Conservation (phyloP, 2,329 filamentous ascomycete genomes). For the Nigrospora sphaerica region DNA sequence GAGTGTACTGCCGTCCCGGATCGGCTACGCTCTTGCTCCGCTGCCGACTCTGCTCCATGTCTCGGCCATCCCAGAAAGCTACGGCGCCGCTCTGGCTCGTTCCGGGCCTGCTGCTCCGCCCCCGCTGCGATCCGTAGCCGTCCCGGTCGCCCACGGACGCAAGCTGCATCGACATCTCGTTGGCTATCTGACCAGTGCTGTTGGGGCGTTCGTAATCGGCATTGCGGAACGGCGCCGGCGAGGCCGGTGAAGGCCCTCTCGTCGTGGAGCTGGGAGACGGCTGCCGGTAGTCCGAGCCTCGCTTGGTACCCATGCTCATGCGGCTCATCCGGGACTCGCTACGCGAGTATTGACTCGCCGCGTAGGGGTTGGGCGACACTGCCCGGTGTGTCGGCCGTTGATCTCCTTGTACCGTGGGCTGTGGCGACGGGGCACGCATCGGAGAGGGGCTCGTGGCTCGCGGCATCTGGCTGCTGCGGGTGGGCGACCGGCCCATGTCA, state of each 20-base stretch:
- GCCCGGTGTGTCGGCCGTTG: slow-evolving; percentile 28
- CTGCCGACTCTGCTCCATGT: slow-evolving; percentile 37
- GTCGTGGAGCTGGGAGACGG: slow-evolving; percentile 32
- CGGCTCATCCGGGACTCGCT: slow-evolving; percentile 24
- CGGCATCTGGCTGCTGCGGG: slow-evolving; percentile 38
- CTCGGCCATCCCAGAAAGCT: slow-evolving; percentile 48
- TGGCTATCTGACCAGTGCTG: slow-evolving; percentile 38
- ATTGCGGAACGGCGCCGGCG: slow-evolving; percentile 37
- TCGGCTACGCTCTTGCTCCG: slow-evolving; percentile 85
- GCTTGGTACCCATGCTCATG: too few relatives aligned
- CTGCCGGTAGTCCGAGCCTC: too few relatives aligned
- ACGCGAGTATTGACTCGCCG: slow-evolving; percentile 15
- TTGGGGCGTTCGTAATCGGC: slow-evolving; percentile 39
- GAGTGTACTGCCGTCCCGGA: slow-evolving; percentile 70
- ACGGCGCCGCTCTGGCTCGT: slow-evolving; percentile 43
- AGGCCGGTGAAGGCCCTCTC: slow-evolving; percentile 27
- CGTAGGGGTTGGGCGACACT: slow-evolving; percentile 52
- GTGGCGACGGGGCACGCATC: too few relatives aligned
- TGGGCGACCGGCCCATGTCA: slow-evolving; percentile 46
- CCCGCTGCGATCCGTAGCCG: slow-evolving; percentile 39
- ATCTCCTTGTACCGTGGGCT: too few relatives aligned
- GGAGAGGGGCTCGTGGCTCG: not conserved
- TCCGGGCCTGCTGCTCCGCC: slow-evolving; percentile 39
- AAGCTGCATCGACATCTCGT: slow-evolving; percentile 64
- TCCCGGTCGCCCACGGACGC: slow-evolving; percentile 54